These are phyloP conservation scores for Triangularia verruculosa DNA, from an alignment of 2,329 filamentous ascomycete species.

Conservation along the genomic window DNA sequence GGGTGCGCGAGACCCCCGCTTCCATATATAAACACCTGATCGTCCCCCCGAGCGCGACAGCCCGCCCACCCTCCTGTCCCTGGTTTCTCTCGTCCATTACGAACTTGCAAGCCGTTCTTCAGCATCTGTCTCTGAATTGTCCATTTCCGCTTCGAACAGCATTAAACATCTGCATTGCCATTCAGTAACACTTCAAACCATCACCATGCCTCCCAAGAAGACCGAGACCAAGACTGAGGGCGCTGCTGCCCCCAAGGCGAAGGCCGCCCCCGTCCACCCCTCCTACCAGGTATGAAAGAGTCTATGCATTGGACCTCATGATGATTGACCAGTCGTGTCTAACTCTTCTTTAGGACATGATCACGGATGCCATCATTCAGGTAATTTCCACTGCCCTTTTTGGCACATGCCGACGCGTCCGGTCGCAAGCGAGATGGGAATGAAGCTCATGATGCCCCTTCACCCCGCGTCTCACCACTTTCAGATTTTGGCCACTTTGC, in stretches of 20 bases:
- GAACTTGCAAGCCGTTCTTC: conserved; percentile 27
- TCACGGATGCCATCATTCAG: conserved; percentile 59
- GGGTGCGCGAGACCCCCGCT: conserved; percentile 55
- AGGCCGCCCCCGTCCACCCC: conserved; percentile 46
- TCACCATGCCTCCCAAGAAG: conserved; percentile 61
- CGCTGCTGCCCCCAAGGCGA: conserved; percentile 36
- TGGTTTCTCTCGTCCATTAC: conserved; percentile 39
- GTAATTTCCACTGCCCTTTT: conserved; percentile 45
- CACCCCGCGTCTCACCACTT: conserved; percentile 7
- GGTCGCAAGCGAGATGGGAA: conserved; percentile 23
- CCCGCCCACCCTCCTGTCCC: conserved; percentile 40
- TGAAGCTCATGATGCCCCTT: conserved; percentile 15
- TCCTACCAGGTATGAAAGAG: conserved; percentile 56
- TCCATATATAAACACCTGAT: conserved; percentile 56
- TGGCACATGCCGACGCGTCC: conserved; percentile 29
- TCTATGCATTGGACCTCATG: conserved; percentile 14
- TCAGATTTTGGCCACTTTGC: not conserved
- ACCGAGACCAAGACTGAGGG: conserved; percentile 50
- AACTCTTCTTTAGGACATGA: conserved; percentile 54
- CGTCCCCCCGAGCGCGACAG: conserved; percentile 53
- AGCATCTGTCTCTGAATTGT: conserved; percentile 20
- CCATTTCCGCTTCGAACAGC: conserved; percentile 25
- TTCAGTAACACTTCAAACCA: conserved; percentile 27
- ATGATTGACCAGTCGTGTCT: conserved; percentile 28
- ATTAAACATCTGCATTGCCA: conserved; percentile 9